Percentiles rank a stretch among this genome's conserved stretches.
These are phyloP conservation scores for Bathelium albidoporum DNA, from an alignment of 495 filamentous ascomycete genomes.

Conservation along the genomic window DNA sequence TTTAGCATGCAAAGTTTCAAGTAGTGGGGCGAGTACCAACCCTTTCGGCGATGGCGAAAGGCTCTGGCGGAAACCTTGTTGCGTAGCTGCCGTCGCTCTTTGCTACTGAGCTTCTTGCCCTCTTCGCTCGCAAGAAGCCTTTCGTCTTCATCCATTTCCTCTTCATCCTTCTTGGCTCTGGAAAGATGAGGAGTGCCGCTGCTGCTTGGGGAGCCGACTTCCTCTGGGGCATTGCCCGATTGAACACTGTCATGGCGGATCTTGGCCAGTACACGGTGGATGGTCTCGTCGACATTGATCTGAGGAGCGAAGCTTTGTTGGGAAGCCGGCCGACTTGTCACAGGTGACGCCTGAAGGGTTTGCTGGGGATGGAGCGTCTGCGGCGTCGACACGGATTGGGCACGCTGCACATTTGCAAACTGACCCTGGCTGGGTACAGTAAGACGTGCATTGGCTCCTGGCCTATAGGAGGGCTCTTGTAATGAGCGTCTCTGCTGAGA, in stretches of 20 bases:
- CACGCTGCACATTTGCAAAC: not conserved
- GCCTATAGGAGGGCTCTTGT: constrained; percentile 47
- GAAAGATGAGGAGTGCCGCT: constrained; percentile 49
- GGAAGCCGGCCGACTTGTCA: constrained; percentile 37
- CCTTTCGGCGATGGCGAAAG: constrained; percentile 92
- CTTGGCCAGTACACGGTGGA: constrained; percentile 70
- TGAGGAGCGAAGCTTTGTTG: constrained; percentile 41
- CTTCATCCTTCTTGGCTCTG: constrained; percentile 71
- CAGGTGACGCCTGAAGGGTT: constrained; percentile 22
- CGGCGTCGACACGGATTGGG: not conserved
- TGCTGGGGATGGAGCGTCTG: constrained; percentile 2
- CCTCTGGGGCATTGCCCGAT: constrained; percentile 29
- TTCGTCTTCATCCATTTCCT: constrained; percentile 98
- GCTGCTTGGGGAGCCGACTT: constrained; percentile 40
- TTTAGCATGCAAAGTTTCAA: constrained; percentile 37
- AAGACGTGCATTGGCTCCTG: constrained; percentile 16
- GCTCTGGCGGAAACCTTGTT: constrained; percentile 98
- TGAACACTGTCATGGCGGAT: constrained; percentile 60
- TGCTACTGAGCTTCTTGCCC: constrained; percentile 92
- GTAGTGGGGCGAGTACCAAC: constrained; percentile 41
- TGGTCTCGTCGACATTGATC: constrained; percentile 64
- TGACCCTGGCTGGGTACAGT: not conserved
- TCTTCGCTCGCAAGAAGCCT: constrained; percentile 84
- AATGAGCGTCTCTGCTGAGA: constrained; percentile 54
- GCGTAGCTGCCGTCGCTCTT: constrained; percentile 83